Conservation (phyloP, 2,329 filamentous ascomycete genomes). For the Scedosporium apiospermum region DNA sequence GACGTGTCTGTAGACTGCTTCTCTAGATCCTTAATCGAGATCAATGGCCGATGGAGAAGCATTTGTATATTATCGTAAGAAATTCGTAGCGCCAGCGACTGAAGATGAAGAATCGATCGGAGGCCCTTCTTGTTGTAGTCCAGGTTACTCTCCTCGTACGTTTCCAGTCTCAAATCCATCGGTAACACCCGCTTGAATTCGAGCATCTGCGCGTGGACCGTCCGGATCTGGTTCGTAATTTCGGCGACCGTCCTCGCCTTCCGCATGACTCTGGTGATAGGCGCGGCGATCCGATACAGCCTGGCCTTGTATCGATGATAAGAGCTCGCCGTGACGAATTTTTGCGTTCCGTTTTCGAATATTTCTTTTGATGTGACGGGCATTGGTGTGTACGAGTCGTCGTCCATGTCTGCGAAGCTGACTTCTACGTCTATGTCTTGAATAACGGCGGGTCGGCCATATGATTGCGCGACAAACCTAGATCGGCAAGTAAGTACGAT, state of each 20-base stretch:
- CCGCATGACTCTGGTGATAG: not conserved
- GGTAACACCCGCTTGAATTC: not conserved
- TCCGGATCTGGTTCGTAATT: not conserved
- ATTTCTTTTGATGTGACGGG: slow-evolving; percentile 1
- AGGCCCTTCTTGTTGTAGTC: not conserved
- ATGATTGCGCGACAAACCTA: not conserved
- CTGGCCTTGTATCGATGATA: slow-evolving; percentile 3
- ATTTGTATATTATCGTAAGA: not conserved
- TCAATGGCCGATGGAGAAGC: not conserved
- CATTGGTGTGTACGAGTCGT: not conserved
- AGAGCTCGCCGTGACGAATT: not conserved
- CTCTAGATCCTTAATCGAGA: not conserved
- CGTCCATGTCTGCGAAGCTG: not conserved
- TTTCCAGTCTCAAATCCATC: not conserved
- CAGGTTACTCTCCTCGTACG: not conserved
- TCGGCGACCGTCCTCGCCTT: not conserved
- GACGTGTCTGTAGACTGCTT: not conserved
- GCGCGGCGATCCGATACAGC: not conserved
- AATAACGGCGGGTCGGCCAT: not conserved
- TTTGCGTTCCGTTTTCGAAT: not conserved
- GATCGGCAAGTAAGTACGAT: not conserved
- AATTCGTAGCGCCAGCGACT: not conserved
- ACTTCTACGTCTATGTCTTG: not conserved
- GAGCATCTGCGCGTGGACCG: not conserved
- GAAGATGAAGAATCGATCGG: not conserved